Evolutionary conservation across 1,284 basidiomycete species (phyloP).

Genomic region (Boletus smithii): DNA sequence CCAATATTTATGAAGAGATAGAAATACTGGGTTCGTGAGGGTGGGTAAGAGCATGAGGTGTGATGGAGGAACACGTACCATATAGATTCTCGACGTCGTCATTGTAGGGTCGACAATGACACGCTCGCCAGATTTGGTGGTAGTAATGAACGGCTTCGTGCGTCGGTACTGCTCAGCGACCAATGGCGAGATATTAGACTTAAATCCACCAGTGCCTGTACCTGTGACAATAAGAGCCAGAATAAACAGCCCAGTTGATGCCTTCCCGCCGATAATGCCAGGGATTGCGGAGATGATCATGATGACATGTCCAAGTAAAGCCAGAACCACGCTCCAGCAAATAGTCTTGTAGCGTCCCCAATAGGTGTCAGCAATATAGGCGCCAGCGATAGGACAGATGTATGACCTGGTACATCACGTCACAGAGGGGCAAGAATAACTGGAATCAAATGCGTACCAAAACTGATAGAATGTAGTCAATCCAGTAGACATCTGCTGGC

Average conservation of each 20-base stretch:
- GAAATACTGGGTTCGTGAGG: slow-evolving; percentile 51
- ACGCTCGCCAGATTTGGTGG: slow-evolving; percentile 61
- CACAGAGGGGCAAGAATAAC: slow-evolving; percentile 20
- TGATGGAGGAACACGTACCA: slow-evolving; percentile 42
- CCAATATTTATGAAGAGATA: slow-evolving; percentile 81
- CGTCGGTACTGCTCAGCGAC: slow-evolving; percentile 75
- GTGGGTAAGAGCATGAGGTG: neutral
- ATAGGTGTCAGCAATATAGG: slow-evolving; percentile 72
- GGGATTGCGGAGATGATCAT: slow-evolving; percentile 73
- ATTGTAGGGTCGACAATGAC: slow-evolving; percentile 79
- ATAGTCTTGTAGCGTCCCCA: slow-evolving; percentile 78
- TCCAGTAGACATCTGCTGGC: slow-evolving; percentile 67
- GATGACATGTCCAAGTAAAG: slow-evolving; percentile 68
- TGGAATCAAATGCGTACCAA: slow-evolving; percentile 39
- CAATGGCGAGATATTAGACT: slow-evolving; percentile 75
- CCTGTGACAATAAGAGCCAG: slow-evolving; percentile 70
- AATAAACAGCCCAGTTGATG: slow-evolving; percentile 60
- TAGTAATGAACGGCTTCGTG: slow-evolving; percentile 53
- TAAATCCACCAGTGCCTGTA: slow-evolving; percentile 73
- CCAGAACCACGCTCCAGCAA: slow-evolving; percentile 51
- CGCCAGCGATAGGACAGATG: slow-evolving; percentile 60
- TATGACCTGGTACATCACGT: slow-evolving; percentile 43
- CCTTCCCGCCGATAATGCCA: slow-evolving; percentile 57
- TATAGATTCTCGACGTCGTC: slow-evolving; percentile 71
- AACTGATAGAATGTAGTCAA: slow-evolving; percentile 63